These are phyloP conservation scores for Aspergillus nomiae DNA, from an alignment of 2,329 filamentous ascomycete genomes.

Conservation along the genomic window DNA sequence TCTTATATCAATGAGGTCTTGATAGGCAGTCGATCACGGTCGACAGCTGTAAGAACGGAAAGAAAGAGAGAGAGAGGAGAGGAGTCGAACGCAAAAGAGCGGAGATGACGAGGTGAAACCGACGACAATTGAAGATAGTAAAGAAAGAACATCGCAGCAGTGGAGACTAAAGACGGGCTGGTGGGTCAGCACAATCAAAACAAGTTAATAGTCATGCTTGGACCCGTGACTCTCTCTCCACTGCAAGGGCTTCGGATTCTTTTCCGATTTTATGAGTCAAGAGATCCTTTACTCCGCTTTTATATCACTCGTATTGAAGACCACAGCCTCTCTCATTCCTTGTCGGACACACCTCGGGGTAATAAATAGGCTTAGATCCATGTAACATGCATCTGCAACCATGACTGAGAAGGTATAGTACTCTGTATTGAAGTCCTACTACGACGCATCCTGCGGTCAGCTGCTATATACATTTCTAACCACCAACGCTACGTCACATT, in stretches of 20 bases:
- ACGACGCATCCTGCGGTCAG: neutral
- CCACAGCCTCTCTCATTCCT: neutral
- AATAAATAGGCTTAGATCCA: neutral
- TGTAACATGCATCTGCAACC: neutral
- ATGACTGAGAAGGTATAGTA: neutral
- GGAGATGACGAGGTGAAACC: neutral
- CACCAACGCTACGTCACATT: neutral
- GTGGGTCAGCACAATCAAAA: neutral
- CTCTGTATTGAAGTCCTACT: neutral
- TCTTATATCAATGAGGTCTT: neutral
- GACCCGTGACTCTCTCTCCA: neutral
- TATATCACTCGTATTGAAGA: neutral
- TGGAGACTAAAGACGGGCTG: neutral
- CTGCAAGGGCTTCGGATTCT: neutral
- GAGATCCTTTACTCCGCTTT: neutral
- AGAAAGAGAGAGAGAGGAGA: slow-evolving; percentile 4
- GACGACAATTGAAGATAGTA: neutral
- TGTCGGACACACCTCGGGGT: neutral
- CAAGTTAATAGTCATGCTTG: neutral
- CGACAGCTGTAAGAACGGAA: neutral
- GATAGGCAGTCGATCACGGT: neutral
- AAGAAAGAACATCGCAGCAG: slow-evolving; percentile 3
- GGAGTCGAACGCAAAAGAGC: neutral
- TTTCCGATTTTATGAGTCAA: neutral
- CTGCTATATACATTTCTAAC: neutral